Base-by-base conservation (phyloP, 2,329 filamentous ascomycete genomes). In the Cercospora zeina region DNA sequence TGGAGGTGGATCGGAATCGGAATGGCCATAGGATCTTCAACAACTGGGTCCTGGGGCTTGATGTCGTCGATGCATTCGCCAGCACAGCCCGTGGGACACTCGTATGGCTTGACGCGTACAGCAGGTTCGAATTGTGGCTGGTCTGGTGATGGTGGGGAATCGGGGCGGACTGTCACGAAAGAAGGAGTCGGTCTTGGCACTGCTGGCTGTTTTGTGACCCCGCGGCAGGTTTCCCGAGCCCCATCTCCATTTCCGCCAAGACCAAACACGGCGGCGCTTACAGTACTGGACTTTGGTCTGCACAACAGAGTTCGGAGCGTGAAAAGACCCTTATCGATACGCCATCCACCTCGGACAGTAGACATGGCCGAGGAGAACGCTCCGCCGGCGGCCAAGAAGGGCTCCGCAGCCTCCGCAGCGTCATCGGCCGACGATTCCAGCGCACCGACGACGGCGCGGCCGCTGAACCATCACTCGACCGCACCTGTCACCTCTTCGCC, bases 311-410 rank as follows among this genome's bases (percentile, higher is more conserved):
- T 4, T 21, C 1, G 39, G 2, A 42, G 37, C 9, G 3, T 11
- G 11, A 9, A 1, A 21, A 16, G 14, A 19, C 11, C 13, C 39
- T 3, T 21, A 1, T 21, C 9, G 16, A 21, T 5, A 45, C 0
- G 1, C 13, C 16, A 4, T 7, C 10, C 39, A 14, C 3, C 19
- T 9, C 21, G 39, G 13, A 21, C 9, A 16, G 47, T 13, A 13
- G 36, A 24, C 13, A 55, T 55, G 53, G 21, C 53, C 1, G 53
- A 39, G n/a, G 53, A n/a, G 10, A 11, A 16, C 16, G 53, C 53
- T 42, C 54, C 54, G 13, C 37, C 54, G 53, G 53, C 45, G 31
- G 61, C 56, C 51, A 55, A 60, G 42, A 58, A 62, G 47, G 55
- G 54, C 34, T 39, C 45, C 54, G 50, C 56, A 36, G 33, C 34